phyloP scores from a whole-genome alignment of 73 alveolate genomes.

The Tetrahymena malaccensis region DNA sequence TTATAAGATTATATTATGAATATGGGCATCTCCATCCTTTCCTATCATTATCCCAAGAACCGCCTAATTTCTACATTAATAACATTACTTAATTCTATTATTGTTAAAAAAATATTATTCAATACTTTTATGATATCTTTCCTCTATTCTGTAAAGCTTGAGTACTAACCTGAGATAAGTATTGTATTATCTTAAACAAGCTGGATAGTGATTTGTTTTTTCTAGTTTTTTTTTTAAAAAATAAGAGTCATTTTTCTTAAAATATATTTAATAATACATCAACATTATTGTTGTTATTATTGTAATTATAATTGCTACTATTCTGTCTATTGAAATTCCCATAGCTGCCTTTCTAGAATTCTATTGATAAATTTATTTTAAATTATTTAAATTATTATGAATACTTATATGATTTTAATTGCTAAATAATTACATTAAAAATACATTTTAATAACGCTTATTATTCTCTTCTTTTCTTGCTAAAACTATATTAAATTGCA shows the following conservation, averaged over 20 bases:
- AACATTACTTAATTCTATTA: no score
- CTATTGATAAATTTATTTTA: background rate
- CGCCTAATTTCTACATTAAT: background rate
- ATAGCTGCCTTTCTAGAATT: background rate
- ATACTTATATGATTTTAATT: background rate
- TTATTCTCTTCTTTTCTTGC: background rate
- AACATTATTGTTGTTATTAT: background rate
- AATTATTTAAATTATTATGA: background rate
- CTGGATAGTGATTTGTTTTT: background rate
- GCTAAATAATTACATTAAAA: background rate
- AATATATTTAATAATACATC: no score
- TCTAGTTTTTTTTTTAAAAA: background rate
- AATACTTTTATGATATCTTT: background rate
- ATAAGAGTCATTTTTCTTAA: no score
- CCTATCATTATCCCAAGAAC: background rate
- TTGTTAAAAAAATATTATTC: background rate
- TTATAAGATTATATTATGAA: background rate
- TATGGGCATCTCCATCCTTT: background rate
- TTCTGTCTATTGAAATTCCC: background rate
- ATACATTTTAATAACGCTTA: background rate
- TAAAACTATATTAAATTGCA: background rate
- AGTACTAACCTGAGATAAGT: background rate
- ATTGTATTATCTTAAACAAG: background rate
- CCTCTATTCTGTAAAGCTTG: background rate
- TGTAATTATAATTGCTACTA: background rate